These are phyloP conservation scores for Rosellinia necatrix DNA, from an alignment of 2,329 filamentous ascomycete species.

Conservation along the genomic window DNA sequence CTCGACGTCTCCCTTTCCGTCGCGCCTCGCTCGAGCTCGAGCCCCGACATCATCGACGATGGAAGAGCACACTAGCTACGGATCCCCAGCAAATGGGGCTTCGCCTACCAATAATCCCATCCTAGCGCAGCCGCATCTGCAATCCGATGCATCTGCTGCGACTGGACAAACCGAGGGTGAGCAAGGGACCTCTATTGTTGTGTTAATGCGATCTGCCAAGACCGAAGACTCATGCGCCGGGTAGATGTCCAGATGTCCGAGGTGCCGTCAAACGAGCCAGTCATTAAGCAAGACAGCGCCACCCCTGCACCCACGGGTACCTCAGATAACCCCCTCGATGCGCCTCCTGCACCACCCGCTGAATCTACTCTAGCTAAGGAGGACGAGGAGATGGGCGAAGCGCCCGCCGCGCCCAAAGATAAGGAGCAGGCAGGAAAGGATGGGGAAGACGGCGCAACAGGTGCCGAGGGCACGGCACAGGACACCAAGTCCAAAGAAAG, in stretches of 20 bases:
- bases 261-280: constrained; percentile 49
- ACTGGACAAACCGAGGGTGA: constrained; percentile 54
- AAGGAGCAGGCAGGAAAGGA: constrained; percentile 48
- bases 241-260: constrained; percentile 70
- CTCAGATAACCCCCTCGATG: constrained; percentile 70
- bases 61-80: constrained; percentile 63
- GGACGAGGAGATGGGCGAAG: constrained; percentile 83
- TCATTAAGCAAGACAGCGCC: constrained; percentile 65
- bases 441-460: constrained; percentile 51
- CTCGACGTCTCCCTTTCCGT: constrained; percentile 10
- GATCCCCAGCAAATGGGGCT: constrained; percentile 60
- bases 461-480: constrained; percentile 54
- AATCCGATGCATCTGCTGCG: constrained; percentile 47
- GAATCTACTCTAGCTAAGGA: constrained; percentile 65
- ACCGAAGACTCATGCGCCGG: constrained; percentile 29
- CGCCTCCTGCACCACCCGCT: constrained; percentile 65
- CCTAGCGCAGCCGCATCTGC: constrained; percentile 59
- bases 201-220: constrained; percentile 11
- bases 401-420: constrained; percentile 56
- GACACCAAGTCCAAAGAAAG: constrained; percentile 77
- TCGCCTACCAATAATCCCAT: constrained; percentile 62
- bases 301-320: constrained; percentile 59
- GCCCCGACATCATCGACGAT: constrained; percentile 46
- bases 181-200: constrained; percentile 24
- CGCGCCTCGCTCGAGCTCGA: constrained; percentile 27